Evolutionary conservation across 1,284 basidiomycete genomes (phyloP), one percentile per base, ranked within the genome.

Genomic region (Takashimella koratensis): DNA sequence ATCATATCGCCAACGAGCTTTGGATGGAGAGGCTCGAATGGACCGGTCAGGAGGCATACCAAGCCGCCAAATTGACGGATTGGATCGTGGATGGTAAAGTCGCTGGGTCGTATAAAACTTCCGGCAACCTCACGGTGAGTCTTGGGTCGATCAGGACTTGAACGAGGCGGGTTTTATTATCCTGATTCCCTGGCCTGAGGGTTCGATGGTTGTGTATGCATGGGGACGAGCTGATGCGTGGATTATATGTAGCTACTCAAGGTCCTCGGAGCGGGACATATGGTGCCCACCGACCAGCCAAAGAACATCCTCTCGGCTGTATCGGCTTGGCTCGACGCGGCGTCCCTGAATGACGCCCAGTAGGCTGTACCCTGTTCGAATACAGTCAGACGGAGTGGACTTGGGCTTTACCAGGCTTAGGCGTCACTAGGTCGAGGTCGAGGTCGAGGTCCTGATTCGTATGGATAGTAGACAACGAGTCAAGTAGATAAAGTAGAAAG

Each of bases 11-110:
- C 2, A 87, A 87, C 63, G 82, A 86, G 62, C 73, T 79, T 10
- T 86, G 84, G 85, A 83, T 84, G 24, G 71, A 81, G 44, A 48
- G 56, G 68, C 75, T 88, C 59, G 80, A 84, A 58, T 87, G 86
- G 86, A 79, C 78, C n/a, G 83, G 84, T 2, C 75, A 82, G 57
- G 73, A 76, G 5, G 79, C 68, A 21, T 86, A 83, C 70, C 71
- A 66, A 24, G 79, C 54, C 2, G 67, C 69, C 5, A 50, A 70
- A 58, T 63, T 51, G 62, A 73, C 70, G 79, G 48, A 79, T 74
- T 69, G 84, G 82, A 43, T 68, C 67, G 70, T 78, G 39, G 78
- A 80, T 57, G 75, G 70, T 19, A 60, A 74, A 45, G 59, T 67
- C 3, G 77, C 76, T 0, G 87, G 87, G 1, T 65, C 78, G 64